Evolutionary conservation across 2,329 filamentous ascomycete genomes (phyloP).

Genomic region (Colletotrichum euphorbiae): DNA sequence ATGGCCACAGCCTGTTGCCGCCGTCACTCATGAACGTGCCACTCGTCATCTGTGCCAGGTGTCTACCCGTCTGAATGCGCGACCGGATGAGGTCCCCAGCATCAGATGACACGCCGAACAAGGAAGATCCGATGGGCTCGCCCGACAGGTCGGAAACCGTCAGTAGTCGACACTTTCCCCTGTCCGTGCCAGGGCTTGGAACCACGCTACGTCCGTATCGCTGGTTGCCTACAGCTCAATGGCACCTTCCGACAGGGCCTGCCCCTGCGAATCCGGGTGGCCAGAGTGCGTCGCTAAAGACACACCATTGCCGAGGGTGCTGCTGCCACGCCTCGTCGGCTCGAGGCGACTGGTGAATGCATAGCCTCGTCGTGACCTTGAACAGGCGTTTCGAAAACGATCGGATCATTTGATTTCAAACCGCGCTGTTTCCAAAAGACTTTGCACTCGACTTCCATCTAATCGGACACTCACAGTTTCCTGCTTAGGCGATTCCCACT

Average conservation of each 20-base stretch:
- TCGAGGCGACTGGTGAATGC: background rate
- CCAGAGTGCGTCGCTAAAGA: background rate
- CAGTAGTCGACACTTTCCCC: slow-evolving; percentile 27
- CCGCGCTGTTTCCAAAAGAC: background rate
- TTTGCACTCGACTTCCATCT: background rate
- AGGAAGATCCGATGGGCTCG: slow-evolving; percentile 17
- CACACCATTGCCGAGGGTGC: slow-evolving; percentile 8
- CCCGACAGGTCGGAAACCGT: slow-evolving; percentile 34
- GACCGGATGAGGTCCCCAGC: slow-evolving; percentile 16
- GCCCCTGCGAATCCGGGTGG: background rate
- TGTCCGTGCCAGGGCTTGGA: slow-evolving; percentile 35
- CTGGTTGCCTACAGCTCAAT: slow-evolving; percentile 36
- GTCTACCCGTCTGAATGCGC: slow-evolving; percentile 3
- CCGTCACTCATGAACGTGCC: background rate
- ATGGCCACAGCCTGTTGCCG: too few species aligned
- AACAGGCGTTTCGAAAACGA: background rate
- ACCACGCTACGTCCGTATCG: slow-evolving; percentile 36
- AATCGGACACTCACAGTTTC: background rate
- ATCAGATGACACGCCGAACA: slow-evolving; percentile 15
- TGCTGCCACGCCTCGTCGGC: slow-evolving; percentile 1
- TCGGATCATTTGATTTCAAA: background rate
- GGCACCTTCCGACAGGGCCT: slow-evolving; percentile 27
- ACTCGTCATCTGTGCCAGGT: slow-evolving; percentile 3
- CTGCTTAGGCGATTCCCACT: background rate
- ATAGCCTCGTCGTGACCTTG: background rate